These are phyloP conservation scores for Mucor plumbeus DNA, from an alignment of 371 early-diverging fungal genomes.

Conservation along the genomic window DNA sequence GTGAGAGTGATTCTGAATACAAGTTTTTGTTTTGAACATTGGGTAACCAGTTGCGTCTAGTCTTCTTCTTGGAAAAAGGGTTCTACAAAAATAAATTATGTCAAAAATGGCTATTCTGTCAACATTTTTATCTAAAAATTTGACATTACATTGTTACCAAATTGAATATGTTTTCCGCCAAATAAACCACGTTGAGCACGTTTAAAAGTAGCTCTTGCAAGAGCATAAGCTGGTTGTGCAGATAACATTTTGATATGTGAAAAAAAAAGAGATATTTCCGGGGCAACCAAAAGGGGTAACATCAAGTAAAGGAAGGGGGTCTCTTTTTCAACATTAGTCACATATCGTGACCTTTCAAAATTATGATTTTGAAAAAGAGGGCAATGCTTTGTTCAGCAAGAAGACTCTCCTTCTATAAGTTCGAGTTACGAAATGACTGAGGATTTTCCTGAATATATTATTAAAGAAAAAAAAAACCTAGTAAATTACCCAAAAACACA, in stretches of 20 bases:
- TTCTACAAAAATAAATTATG: constrained; percentile 29
- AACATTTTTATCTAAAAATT: not conserved
- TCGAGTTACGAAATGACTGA: not conserved
- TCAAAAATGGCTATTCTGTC: no score
- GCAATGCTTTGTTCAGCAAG: not conserved
- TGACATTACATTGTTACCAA: constrained; percentile 75
- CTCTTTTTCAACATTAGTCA: not conserved
- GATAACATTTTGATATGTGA: constrained; percentile 39
- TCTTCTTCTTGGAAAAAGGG: constrained; percentile 79
- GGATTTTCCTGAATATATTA: constrained; percentile 29
- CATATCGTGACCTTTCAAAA: not conserved
- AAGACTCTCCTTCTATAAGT: not conserved
- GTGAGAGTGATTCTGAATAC: constrained; percentile 70
- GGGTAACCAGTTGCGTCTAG: constrained; percentile 83
- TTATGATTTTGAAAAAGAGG: not conserved
- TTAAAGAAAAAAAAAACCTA: constrained; percentile 10
- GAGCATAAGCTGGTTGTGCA: constrained; percentile 49
- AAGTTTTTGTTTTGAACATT: constrained; percentile 77
- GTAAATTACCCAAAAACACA: constrained; percentile 1
- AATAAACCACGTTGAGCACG: constrained; percentile 68
- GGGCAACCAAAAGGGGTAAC: constrained; percentile 8
- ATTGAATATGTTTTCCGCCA: constrained; percentile 73
- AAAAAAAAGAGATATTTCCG: constrained; percentile 13
- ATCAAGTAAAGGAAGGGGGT: constrained; percentile 2
- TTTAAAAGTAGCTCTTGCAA: constrained; percentile 68